Base-by-base conservation (phyloP, 2,329 filamentous ascomycete species). In the Sarocladiaceae sp. region DNA sequence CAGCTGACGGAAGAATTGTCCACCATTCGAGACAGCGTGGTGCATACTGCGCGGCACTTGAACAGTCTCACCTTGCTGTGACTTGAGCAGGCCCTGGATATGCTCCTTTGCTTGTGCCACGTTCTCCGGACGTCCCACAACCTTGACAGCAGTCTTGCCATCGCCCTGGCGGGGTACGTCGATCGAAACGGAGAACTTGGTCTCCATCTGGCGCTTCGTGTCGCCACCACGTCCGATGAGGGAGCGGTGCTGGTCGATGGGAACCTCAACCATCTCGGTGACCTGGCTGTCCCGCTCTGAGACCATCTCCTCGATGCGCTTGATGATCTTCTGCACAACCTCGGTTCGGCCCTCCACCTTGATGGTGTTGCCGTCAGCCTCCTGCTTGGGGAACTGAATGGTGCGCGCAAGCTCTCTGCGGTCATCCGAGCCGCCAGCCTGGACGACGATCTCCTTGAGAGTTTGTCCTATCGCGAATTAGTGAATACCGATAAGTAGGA, bases 161-260 rank as follows among this genome's bases (percentile, higher is more conserved):
- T 88, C 88, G 37, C 90, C 91, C 71, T 96, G 91, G 60, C 90
- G 88, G 20, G 94, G 94, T 55, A 99, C 88, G 63, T 97, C 93
- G 57, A 99, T 83, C 7, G 86, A 84, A 51, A 99, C 86, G 53
- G 83, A 85, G 74, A 97, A 95, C 65, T 92, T 83, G 33, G 86
- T 79, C 75, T 99, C 94, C 23, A 99, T 79, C 57, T 87, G 82
- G 57, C 89, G 88, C 68, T 95, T 88, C 47, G 84, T 85, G 59
- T 96, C 91, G 57, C 95, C 94, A 57, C 90, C 91, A 53, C 91
- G 90, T 37, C 94, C 94, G 64, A 99, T 97, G 22, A 99, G 79
- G 8, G 89, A 79, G 51, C 92, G 82, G 69, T 99, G 95, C 76
- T 97, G 95, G 61, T 94, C 88, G 12, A 86, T 84, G 15, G 92